Percentiles rank a stretch among this genome's conserved stretches.
Conservation (phyloP, 345 rosid genomes). For the Pistacia integerrima region DNA sequence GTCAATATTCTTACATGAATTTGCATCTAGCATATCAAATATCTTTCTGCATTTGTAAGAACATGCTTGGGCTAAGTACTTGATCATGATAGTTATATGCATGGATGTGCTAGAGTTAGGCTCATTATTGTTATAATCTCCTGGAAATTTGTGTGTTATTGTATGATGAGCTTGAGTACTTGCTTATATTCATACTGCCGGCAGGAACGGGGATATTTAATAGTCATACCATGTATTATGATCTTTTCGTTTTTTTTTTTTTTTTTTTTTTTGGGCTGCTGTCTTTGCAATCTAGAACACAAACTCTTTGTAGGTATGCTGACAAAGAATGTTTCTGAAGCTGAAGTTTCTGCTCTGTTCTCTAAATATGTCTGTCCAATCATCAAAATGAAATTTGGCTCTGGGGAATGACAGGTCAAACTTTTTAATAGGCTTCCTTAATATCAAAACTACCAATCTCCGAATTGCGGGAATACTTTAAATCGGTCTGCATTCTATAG, state of each 20-base stretch:
- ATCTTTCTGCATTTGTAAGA: not conserved
- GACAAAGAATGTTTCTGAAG: constrained; percentile 91
- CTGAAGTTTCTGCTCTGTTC: constrained; percentile 73
- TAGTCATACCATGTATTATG: not conserved
- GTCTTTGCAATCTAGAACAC: constrained; percentile 64
- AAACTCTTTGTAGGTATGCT: constrained; percentile 99
- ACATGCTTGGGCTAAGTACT: not conserved
- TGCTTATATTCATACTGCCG: no score
- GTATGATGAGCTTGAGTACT: no score
- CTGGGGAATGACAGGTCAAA: not conserved
- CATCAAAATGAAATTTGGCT: constrained; percentile 20
- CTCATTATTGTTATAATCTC: not conserved
- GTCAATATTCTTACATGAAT: not conserved
- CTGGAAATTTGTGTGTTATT: no score
- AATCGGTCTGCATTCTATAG: not conserved
- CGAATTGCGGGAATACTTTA: not conserved
- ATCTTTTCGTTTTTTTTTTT: not conserved
- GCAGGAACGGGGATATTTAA: no score
- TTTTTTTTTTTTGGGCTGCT: not conserved
- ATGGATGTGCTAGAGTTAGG: not conserved
- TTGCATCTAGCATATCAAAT: not conserved
- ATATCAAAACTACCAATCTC: no score
- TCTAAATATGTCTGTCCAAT: constrained; percentile 40
- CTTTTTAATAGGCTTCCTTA: not conserved
- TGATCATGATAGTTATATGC: not conserved